Evolutionary conservation across 768 basidiomycete genomes (phyloP).

Genomic region (Clitopilus hobsonii): DNA sequence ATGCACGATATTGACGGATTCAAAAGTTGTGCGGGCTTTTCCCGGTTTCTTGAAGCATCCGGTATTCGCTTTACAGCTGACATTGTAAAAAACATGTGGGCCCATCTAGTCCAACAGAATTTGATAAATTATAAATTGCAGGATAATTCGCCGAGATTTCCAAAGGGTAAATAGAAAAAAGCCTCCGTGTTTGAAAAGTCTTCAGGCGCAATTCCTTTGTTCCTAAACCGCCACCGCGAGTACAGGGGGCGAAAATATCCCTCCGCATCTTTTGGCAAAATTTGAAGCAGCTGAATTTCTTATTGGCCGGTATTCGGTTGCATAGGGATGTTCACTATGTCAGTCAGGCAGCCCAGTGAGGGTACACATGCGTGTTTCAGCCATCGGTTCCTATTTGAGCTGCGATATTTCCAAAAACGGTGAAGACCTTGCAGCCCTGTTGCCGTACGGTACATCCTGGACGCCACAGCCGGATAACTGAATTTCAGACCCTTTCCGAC

Average conservation of each 20-base stretch:
- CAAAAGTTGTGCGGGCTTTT: neutral
- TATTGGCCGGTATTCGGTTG: neutral
- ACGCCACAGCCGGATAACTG: neutral
- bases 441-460: neutral
- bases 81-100: neutral
- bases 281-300: neutral
- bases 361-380: conserved; percentile 1
- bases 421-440: neutral
- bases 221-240: neutral
- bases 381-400: neutral
- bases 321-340: neutral
- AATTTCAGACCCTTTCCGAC: neutral
- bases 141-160: neutral
- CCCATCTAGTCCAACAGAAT: neutral
- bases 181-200: too few species aligned
- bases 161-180: too few species aligned
- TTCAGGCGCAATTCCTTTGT: too few species aligned
- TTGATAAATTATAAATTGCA: neutral
- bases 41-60: neutral
- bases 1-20: too few species aligned
- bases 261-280: neutral
- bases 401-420: neutral
- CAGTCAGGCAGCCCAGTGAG: neutral
- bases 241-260: neutral
- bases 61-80: neutral